A percentile compares a stretch with the other conserved stretches of the same genome.
Conservation (phyloP, 768 basidiomycete species). For the Boletus fagicola region DNA sequence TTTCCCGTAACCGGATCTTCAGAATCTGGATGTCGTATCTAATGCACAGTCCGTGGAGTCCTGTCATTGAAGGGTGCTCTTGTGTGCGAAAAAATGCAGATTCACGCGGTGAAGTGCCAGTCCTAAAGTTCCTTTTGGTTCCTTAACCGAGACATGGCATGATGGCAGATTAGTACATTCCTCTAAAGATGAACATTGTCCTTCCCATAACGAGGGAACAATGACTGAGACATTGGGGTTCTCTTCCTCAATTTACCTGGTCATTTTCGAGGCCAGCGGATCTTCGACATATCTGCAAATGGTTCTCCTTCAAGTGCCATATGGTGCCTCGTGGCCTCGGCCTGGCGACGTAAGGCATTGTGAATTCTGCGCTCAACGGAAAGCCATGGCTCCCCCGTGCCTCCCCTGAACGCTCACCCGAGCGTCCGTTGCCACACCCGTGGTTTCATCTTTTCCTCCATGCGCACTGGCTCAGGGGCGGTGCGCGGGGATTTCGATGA, state of each 20-base stretch:
- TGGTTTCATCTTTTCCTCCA: slow-evolving; percentile 19
- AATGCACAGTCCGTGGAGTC: slow-evolving; percentile 11
- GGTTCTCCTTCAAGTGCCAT: slow-evolving; percentile 15
- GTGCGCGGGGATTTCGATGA: slow-evolving; percentile 14
- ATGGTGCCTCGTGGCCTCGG: slow-evolving; percentile 16
- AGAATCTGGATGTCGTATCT: slow-evolving; percentile 10
- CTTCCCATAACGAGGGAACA: slow-evolving; percentile 34
- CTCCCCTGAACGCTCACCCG: slow-evolving; percentile 17
- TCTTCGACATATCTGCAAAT: slow-evolving; percentile 19
- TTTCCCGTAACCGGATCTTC: slow-evolving; percentile 27
- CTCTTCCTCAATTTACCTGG: slow-evolving; percentile 10
- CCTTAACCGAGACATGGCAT: slow-evolving; percentile 24
- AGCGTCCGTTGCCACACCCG: slow-evolving; percentile 18
- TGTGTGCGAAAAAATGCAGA: slow-evolving; percentile 17
- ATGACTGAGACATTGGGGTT: slow-evolving; percentile 22
- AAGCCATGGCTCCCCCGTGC: slow-evolving; percentile 2
- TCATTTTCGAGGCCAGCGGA: slow-evolving; percentile 11
- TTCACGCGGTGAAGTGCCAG: slow-evolving; percentile 23
- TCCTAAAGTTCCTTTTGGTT: slow-evolving; percentile 9
- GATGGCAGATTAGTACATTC: slow-evolving; percentile 19
- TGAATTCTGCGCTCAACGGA: slow-evolving; percentile 13
- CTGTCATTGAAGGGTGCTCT: slow-evolving; percentile 1
- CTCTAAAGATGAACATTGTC: slow-evolving; percentile 26
- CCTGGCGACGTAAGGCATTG: slow-evolving; percentile 8
- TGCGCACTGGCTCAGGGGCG: slow-evolving; percentile 13